Base-by-base conservation (phyloP, 2,329 filamentous ascomycete species). In the Macroventuria anomochaeta region DNA sequence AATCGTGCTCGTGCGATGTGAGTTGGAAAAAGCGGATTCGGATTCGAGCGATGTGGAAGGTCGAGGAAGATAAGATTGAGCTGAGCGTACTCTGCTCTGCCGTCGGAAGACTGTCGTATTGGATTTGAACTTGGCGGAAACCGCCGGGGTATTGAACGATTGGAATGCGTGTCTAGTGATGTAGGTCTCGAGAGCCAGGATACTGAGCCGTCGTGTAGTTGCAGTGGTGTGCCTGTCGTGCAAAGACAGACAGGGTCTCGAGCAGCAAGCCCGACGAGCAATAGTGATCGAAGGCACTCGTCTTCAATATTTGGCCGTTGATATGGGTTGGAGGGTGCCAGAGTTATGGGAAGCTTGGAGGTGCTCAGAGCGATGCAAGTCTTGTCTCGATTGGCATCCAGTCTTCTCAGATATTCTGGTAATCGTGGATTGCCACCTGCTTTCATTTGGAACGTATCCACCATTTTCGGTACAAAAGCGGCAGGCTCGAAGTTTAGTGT, bases 341-440 rank as follows among this genome's bases (percentile, higher is more conserved):
- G 55, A 3, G 69, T 70, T 23, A 79, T 54, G 7, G 76, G 76
- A 21, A 75, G 66, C 12, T 74, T 72, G 50, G 74, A 72, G 8
- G 71, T 70, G 42, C 75, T 77, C 8, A 79, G 61, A 15, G 74
- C 72, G 52, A 79, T 78, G 15, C 72, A 71, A 1, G 74, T 71
- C 56, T 77, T 77, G 63, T 79, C 76, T 44, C 76, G 75, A 40
- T 76, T 73, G 5, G 77, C 76, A 51, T 77, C 75, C 3, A 77
- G 69, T 26, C 71, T 64, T 25, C 75, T 63, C 33, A 76, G 64
- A 47, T 74, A 70, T 31, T 72, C 71, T 20, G 76, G 75, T 28
- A 79, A 61, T 18, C 70, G 63, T 36, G 75, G 75, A 43, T 78
- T 75, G 5, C 77, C 77, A n/a, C 75, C 71, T 23, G 77, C 73